Base-by-base conservation (phyloP, 345 rosid genomes). In the Eucalyptus globulus region DNA sequence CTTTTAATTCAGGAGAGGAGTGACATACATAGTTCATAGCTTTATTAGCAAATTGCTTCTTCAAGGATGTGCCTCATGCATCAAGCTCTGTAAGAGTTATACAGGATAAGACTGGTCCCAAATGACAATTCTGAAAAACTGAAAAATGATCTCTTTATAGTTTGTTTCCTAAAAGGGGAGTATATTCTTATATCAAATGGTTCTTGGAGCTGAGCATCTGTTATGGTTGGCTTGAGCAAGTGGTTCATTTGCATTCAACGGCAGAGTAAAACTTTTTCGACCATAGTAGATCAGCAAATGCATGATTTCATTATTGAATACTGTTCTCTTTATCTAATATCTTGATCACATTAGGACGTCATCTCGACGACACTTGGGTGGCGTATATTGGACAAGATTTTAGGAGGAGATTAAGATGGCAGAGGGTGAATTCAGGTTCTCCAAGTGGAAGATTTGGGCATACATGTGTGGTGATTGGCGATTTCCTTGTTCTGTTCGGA, bases 391-490 rank as follows among this genome's bases (percentile, higher is more conserved):
- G 96, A 27, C 93, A 93, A 87, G 93, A 93, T 60, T 92, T 94
- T 47, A 94, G 44, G 27, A 93, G 92, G 56, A 92, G 49, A 50
- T 53, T 94, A 88, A 91, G 87, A 67, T 98, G 99, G 99, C 94
- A 92, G 88, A 98, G 94, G 93, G 93, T 96, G 14, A 91, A 91
- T 54, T 91, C 96, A 17, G 98, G 98, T 43, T 92, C 92, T 86
- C 99, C 97, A 7, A 95, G 98, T 86, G 99, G 99, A 80, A 94
- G 99, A 93, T 98, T 98, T 40, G 99, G 99, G 65, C 99, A 98
- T 88, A 92, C 99, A 16, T 95, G 99, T 90, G 92, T 95, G 5
- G 93, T 91, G 49, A 89, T 95, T 40, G 95, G 94, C 12, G 92
- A 95, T 88, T 29, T 86, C 88, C 93, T 98, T 54, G 93, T 98